phyloP scores from a whole-genome alignment of 352 stramenopile genomes.

The Globisporangium uncinulatum region DNA sequence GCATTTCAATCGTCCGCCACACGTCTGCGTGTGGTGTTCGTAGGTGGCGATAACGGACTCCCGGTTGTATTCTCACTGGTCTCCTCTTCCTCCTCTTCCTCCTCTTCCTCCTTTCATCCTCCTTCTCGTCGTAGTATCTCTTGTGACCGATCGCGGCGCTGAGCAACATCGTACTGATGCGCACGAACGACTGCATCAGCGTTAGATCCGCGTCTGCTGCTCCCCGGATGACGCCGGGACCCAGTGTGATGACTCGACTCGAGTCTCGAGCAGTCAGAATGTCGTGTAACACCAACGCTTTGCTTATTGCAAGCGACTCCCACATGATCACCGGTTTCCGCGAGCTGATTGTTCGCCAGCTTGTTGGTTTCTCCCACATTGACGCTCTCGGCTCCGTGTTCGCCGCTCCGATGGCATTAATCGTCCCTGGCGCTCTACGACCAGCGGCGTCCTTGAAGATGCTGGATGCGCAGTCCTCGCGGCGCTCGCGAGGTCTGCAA shows the following conservation, averaged over 20 bases:
- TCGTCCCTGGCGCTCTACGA: background rate
- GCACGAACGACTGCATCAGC: slow-evolving; percentile 7
- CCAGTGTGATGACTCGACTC: too few species aligned
- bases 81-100: background rate
- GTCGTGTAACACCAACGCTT: background rate
- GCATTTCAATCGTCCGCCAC: slow-evolving; percentile 10
- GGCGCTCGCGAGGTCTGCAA: background rate
- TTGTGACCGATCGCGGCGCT: too few species aligned
- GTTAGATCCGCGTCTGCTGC: background rate
- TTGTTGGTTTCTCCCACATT: slow-evolving; percentile 4
- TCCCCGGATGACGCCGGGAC: background rate
- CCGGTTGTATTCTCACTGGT: too few species aligned
- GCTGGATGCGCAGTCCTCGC: background rate
- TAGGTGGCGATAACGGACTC: slow-evolving; percentile 6
- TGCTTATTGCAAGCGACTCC: slow-evolving; percentile 5
- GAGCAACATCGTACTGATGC: background rate
- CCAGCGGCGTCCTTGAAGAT: background rate
- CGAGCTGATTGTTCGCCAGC: slow-evolving; percentile 7
- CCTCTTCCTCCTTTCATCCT: background rate
- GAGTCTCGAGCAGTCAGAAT: background rate
- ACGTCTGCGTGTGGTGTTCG: slow-evolving; percentile 3
- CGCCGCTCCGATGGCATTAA: background rate
- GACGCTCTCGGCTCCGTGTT: background rate
- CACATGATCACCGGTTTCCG: slow-evolving; percentile 8
- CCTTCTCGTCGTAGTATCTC: too few species aligned